Evolutionary conservation across 2,329 filamentous ascomycete genomes (phyloP).

Genomic region (Calonectria fujianensis): DNA sequence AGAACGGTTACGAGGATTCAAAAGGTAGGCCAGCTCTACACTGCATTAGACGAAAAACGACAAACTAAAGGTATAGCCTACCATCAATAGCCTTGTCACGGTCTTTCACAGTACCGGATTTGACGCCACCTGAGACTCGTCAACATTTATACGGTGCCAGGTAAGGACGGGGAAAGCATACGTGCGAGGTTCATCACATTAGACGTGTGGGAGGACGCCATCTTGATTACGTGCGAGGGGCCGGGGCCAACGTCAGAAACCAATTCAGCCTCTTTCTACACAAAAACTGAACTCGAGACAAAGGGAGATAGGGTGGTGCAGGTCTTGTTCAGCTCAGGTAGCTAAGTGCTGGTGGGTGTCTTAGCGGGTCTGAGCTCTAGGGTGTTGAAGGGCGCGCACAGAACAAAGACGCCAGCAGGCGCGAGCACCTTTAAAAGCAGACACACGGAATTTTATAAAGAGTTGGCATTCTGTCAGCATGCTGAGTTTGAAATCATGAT

Average conservation of each 20-base stretch:
- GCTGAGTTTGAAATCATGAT: slow-evolving; percentile 15
- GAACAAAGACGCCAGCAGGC: slow-evolving; percentile 18
- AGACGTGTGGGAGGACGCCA: slow-evolving; percentile 58
- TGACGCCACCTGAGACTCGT: slow-evolving; percentile 58
- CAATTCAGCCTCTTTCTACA: slow-evolving; percentile 29
- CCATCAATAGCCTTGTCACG: slow-evolving; percentile 65
- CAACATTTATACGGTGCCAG: slow-evolving; percentile 32
- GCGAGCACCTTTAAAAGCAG: slow-evolving; percentile 23
- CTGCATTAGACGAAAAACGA: slow-evolving; percentile 37
- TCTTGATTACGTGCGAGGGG: slow-evolving; percentile 46
- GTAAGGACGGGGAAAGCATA: slow-evolving; percentile 47
- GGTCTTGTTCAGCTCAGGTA: slow-evolving; percentile 25
- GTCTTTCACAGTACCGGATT: slow-evolving; percentile 60
- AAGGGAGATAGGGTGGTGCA: slow-evolving; percentile 22
- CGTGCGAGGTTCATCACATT: slow-evolving; percentile 61
- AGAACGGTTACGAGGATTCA: slow-evolving; percentile 62
- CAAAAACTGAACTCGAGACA: slow-evolving; percentile 7
- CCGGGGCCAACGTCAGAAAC: slow-evolving; percentile 12
- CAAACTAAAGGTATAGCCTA: slow-evolving; percentile 47
- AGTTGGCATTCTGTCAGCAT: background rate
- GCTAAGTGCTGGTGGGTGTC: slow-evolving; percentile 27
- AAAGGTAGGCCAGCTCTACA: slow-evolving; percentile 61
- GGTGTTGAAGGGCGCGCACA: slow-evolving; percentile 13
- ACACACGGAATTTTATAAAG: background rate
- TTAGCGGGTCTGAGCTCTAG: slow-evolving; percentile 36